A percentile compares a stretch with the other conserved stretches of the same genome.
These are phyloP conservation scores for Pleurotus tuber-regium DNA, from an alignment of 768 basidiomycete species.

Conservation along the genomic window DNA sequence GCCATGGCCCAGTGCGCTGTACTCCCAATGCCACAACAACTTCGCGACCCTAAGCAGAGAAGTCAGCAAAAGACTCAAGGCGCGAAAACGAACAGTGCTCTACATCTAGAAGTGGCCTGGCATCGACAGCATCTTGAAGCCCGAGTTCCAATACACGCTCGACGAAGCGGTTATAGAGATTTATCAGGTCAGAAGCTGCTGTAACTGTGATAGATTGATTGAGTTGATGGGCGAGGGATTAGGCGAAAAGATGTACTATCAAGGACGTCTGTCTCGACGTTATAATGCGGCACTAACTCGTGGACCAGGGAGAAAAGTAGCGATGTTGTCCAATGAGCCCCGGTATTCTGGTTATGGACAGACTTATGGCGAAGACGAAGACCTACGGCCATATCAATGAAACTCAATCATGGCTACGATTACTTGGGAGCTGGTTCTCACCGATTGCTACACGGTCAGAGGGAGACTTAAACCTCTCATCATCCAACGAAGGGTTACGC, in stretches of 20 bases:
- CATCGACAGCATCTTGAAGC: constrained; percentile 60
- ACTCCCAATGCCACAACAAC: constrained; percentile 52
- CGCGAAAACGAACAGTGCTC: constrained; percentile 30
- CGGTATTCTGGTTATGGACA: constrained; percentile 62
- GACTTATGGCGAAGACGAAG: constrained; percentile 62
- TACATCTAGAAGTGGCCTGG: constrained; percentile 77
- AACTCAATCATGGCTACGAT: too few species aligned
- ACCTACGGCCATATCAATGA: too few species aligned
- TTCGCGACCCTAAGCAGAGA: constrained; percentile 61
- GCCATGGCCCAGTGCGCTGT: constrained; percentile 67
- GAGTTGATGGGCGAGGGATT: too few species aligned
- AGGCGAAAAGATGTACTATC: constrained; percentile 49
- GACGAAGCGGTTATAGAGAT: constrained; percentile 65
- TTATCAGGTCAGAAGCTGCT: constrained; percentile 45
- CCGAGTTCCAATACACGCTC: constrained; percentile 57
- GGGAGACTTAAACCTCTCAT: constrained; percentile 31
- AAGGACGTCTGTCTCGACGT: constrained; percentile 35
- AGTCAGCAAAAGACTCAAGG: background rate
- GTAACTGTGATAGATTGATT: constrained; percentile 30
- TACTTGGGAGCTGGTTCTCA: too few species aligned
- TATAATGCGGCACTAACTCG: constrained; percentile 60
- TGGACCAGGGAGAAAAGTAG: constrained; percentile 73
- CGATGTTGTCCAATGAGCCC: constrained; percentile 68
- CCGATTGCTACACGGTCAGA: constrained; percentile 61
- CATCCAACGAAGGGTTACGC: constrained; percentile 29